phyloP scores from a whole-genome alignment of 1,284 basidiomycete genomes.

The Schizophyllum amplum region DNA sequence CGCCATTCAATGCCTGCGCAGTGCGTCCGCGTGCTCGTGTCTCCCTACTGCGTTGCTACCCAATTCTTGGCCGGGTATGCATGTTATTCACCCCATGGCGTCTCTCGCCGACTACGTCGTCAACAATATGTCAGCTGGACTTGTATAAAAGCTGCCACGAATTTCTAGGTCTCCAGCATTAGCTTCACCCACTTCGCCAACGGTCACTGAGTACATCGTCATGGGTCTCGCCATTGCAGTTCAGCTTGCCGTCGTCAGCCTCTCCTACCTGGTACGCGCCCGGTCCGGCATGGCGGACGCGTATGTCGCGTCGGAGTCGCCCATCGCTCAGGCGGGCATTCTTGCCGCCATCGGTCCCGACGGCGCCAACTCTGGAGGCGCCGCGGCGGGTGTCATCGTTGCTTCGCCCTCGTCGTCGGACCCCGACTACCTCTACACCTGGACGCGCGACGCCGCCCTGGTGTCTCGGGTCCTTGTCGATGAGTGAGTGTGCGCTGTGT shows the following conservation, averaged over 20 bases:
- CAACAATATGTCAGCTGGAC: neutral
- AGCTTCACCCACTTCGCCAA: neutral
- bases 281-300: conserved; percentile 21
- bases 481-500: conserved; percentile 22
- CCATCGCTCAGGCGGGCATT: conserved; percentile 46
- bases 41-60: neutral
- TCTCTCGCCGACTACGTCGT: neutral
- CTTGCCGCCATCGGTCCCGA: conserved; percentile 60
- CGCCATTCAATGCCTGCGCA: neutral
- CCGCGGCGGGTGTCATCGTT: conserved; percentile 48
- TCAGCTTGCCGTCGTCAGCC: neutral
- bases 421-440: conserved; percentile 48
- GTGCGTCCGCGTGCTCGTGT: neutral
- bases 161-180: neutral
- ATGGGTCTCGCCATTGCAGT: neutral
- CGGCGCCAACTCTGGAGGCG: conserved; percentile 47
- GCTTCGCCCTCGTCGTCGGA: conserved; percentile 43
- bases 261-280: neutral
- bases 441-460: conserved; percentile 47
- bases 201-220: neutral
- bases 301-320: conserved; percentile 43
- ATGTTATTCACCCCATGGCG: too few species aligned
- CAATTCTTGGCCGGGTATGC: neutral
- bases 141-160: neutral
- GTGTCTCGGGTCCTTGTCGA: conserved; percentile 45